These are phyloP conservation scores for Kodamaea fukazawae DNA, from an alignment of 805 yeast species.

Conservation along the genomic window DNA sequence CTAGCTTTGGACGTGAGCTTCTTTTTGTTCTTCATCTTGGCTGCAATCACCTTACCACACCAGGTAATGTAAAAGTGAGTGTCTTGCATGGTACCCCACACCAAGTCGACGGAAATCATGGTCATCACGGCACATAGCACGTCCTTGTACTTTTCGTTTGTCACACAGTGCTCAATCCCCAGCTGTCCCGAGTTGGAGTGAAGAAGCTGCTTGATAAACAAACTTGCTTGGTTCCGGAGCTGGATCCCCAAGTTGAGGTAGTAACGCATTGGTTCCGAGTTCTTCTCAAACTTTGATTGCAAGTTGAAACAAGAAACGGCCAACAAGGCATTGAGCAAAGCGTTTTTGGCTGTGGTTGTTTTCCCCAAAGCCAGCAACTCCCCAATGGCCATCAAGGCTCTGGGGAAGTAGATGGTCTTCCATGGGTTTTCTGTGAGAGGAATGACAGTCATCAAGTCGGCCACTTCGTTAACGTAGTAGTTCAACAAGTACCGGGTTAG, in stretches of 20 bases:
- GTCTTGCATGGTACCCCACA: constrained; percentile 88
- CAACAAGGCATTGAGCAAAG: constrained; percentile 70
- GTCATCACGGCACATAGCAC: constrained; percentile 78
- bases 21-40: constrained; percentile 63
- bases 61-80: constrained; percentile 72
- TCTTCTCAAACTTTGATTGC: constrained; percentile 66
- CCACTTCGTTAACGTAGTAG: constrained; percentile 72
- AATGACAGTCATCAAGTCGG: constrained; percentile 73
- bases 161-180: constrained; percentile 44
- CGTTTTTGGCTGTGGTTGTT: constrained; percentile 74
- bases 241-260: constrained; percentile 72
- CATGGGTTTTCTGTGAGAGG: constrained; percentile 78
- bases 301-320: constrained; percentile 82
- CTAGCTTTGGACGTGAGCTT: constrained; percentile 72
- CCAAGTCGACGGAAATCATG: constrained; percentile 84
- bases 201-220: constrained; percentile 58
- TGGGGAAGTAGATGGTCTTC: constrained; percentile 81
- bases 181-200: constrained; percentile 30
- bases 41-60: constrained; percentile 71
- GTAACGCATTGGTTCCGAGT: constrained; percentile 63
- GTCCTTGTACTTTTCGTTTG: constrained; percentile 74
- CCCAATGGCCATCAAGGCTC: constrained; percentile 80
- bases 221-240: constrained; percentile 70
- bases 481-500: constrained; percentile 68
- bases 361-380: constrained; percentile 72